Evolutionary conservation across 352 stramenopile genomes (phyloP).

Genomic region (Blastocystis sp.): DNA sequence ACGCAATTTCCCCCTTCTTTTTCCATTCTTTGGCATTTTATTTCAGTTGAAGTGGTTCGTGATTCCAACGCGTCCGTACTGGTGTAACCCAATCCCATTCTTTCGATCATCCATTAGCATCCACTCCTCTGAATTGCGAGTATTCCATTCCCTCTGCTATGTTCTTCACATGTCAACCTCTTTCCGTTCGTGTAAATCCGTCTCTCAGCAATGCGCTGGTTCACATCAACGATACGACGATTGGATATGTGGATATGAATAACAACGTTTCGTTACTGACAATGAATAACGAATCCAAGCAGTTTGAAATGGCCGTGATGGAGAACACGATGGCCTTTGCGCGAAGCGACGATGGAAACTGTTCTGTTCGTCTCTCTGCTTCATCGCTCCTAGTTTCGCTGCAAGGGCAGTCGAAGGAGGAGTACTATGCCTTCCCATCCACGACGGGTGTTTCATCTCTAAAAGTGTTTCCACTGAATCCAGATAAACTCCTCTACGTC

Average conservation of each 20-base stretch:
- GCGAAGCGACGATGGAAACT: not conserved
- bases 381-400: too few species aligned
- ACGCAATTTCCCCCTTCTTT: not conserved
- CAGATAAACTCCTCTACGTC: too few species aligned
- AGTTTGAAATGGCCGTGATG: not conserved
- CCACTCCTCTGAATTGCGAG: not conserved
- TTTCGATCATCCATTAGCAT: not conserved
- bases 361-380: too few species aligned
- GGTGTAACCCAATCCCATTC: not conserved
- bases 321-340: not conserved
- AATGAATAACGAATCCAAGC: not conserved
- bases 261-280: not conserved
- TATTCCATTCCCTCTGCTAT: not conserved
- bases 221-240: not conserved
- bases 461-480: too few species aligned
- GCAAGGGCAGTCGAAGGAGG: too few species aligned
- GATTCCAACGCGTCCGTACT: not conserved
- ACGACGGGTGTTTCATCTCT: too few species aligned
- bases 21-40: not conserved
- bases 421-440: too few species aligned
- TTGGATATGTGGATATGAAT: not conserved
- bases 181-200: not conserved
- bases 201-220: not conserved
- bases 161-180: not conserved
- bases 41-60: not conserved